These are phyloP conservation scores for Aleurites moluccanus DNA, from an alignment of 441 rosid genomes.

Conservation along the genomic window DNA sequence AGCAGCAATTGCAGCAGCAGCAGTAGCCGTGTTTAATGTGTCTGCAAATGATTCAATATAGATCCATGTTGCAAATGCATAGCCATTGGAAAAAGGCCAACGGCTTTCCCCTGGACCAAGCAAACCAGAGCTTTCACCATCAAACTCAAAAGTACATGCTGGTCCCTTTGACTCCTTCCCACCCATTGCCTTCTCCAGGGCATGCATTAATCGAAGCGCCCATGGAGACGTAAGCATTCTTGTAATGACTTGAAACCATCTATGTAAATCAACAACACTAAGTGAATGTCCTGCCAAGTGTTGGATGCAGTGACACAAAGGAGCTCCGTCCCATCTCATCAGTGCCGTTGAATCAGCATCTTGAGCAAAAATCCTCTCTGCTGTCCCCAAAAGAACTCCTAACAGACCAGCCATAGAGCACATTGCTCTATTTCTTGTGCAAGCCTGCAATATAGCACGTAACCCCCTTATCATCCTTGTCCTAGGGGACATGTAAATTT, in stretches of 20 bases:
- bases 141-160: slow-evolving; percentile 90
- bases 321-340: slow-evolving; percentile 73
- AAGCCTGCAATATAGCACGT: slow-evolving; percentile 88
- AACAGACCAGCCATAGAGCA: slow-evolving; percentile 92
- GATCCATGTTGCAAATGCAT: slow-evolving; percentile 97
- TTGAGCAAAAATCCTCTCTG: slow-evolving; percentile 71
- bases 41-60: slow-evolving; percentile 99
- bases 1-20: slow-evolving; percentile 98
- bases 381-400: slow-evolving; percentile 84
- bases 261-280: slow-evolving; percentile 73
- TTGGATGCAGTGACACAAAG: slow-evolving; percentile 83
- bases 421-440: slow-evolving; percentile 99
- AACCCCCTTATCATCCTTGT: slow-evolving; percentile 93
- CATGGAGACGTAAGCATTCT: slow-evolving; percentile 58
- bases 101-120: slow-evolving; percentile 99
- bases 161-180: slow-evolving; percentile 99
- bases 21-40: slow-evolving; percentile 95
- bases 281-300: slow-evolving; percentile 92
- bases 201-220: slow-evolving; percentile 74
- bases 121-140: slow-evolving; percentile 99
- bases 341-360: slow-evolving; percentile 50
- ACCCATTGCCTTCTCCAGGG: slow-evolving; percentile 87
- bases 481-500: slow-evolving; percentile 81
- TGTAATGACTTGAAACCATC: slow-evolving; percentile 79
- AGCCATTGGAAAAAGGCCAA: slow-evolving; percentile 98